Conservation (phyloP, 345 rosid species). For the Aegle marmelos region DNA sequence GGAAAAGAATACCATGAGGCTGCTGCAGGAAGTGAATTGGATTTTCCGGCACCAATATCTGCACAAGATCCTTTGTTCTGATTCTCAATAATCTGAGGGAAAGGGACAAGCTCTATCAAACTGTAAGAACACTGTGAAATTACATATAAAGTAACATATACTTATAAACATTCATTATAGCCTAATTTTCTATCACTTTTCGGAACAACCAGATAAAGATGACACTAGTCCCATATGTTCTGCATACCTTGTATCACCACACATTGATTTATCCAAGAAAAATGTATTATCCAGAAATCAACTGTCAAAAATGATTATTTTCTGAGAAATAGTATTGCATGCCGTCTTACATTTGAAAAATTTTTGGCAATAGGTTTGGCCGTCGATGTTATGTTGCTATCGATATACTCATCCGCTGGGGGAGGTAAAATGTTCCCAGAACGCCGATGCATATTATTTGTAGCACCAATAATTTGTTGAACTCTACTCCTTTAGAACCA, state of each 20-base stretch:
- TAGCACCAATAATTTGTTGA: slow-evolving; percentile 68
- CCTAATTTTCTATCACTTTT: background rate
- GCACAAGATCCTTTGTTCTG: slow-evolving; percentile 52
- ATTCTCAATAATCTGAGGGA: slow-evolving; percentile 41
- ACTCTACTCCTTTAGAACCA: slow-evolving; percentile 65
- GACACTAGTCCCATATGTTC: background rate
- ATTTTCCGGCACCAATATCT: slow-evolving; percentile 46
- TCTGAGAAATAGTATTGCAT: background rate
- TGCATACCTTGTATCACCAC: background rate
- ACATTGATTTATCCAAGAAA: background rate
- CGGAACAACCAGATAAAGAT: background rate
- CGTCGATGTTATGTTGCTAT: slow-evolving; percentile 37
- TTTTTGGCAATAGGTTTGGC: slow-evolving; percentile 52
- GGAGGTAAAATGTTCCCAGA: slow-evolving; percentile 79
- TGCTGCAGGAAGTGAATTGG: slow-evolving; percentile 65
- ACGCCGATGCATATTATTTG: slow-evolving; percentile 45
- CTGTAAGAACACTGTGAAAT: background rate
- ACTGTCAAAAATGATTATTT: background rate
- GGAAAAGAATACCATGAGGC: slow-evolving; percentile 60
- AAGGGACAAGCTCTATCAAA: slow-evolving; percentile 3
- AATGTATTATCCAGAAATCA: background rate
- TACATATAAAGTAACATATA: background rate
- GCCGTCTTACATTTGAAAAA: slow-evolving; percentile 54
- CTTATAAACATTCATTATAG: background rate
- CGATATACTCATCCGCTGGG: slow-evolving; percentile 49